A percentile compares a stretch with the other conserved stretches of the same genome.
Evolutionary conservation across 805 yeast species (phyloP).

Genomic region (Kluyveromyces aestuarii): DNA sequence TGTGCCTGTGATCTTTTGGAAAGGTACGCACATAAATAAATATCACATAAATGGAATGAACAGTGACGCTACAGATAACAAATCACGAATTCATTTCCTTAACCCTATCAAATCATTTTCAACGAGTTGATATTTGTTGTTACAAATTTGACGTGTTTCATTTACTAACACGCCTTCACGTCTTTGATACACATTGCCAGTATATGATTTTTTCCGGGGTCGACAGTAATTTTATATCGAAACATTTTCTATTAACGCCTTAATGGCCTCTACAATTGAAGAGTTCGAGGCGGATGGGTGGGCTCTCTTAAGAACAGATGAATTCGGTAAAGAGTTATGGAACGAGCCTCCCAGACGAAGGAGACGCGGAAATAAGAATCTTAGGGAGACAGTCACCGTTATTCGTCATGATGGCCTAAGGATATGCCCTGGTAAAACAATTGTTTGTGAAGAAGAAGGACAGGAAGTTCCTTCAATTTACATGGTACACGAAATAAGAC

Average conservation of each 20-base stretch:
- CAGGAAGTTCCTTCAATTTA: conserved; percentile 34
- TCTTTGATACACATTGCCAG: no score
- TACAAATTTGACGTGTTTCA: neutral
- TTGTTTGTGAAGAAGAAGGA: conserved; percentile 33
- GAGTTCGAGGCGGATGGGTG: conserved; percentile 15
- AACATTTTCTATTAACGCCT: neutral
- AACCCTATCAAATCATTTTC: neutral
- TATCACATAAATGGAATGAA: neutral
- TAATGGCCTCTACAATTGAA: conserved; percentile 1
- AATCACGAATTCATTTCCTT: no score
- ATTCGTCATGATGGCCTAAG: conserved; percentile 41
- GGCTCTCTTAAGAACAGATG: conserved; percentile 23
- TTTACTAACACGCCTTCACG: neutral
- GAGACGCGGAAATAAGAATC: conserved; percentile 8
- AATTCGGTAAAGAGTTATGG: conserved; percentile 15
- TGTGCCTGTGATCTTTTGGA: no score
- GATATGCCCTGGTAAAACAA: conserved; percentile 44
- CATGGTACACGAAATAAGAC: conserved; percentile 41
- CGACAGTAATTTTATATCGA: neutral
- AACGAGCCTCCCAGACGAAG: conserved; percentile 15
- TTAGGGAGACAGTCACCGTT: conserved; percentile 18
- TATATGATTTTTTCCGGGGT: no score
- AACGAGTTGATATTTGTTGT: neutral
- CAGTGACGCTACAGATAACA: neutral
- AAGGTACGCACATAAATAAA: no score